Conservation (phyloP, 2,329 filamentous ascomycete species). For the Fusarium mangiferae region DNA sequence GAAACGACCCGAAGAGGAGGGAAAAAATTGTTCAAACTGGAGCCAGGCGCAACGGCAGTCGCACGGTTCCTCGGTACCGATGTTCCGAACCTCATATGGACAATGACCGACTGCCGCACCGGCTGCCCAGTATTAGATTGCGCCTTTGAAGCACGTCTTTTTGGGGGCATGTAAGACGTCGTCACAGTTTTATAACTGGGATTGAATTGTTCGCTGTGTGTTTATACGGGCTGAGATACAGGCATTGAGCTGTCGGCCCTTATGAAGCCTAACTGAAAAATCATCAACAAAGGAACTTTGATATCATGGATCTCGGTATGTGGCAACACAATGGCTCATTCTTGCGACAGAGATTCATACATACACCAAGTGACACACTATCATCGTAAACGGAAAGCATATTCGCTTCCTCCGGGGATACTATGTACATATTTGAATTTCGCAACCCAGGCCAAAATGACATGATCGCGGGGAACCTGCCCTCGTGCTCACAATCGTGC, state of each 20-base stretch:
- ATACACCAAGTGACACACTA: not conserved
- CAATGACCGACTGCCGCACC: slow-evolving; percentile 31
- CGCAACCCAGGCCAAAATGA: slow-evolving; percentile 39
- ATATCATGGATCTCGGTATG: slow-evolving; percentile 7
- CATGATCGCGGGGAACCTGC: slow-evolving; percentile 41
- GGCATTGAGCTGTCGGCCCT: not conserved
- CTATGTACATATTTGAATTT: slow-evolving; percentile 1
- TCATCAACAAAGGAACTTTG: not conserved
- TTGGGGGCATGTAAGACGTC: not conserved
- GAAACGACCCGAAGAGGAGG: not conserved
- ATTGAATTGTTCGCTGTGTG: not conserved
- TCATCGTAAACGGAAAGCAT: not conserved
- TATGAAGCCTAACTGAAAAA: not conserved
- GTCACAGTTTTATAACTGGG: not conserved
- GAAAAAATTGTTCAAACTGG: slow-evolving; percentile 15
- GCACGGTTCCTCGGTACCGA: slow-evolving; percentile 37
- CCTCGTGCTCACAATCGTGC: slow-evolving; percentile 32
- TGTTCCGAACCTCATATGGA: slow-evolving; percentile 15
- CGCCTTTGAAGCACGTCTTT: slow-evolving; percentile 2
- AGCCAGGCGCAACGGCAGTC: slow-evolving; percentile 25
- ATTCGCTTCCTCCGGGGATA: not conserved
- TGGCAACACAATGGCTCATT: slow-evolving; percentile 25
- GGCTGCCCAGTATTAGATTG: slow-evolving; percentile 4
- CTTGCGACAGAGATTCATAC: slow-evolving; percentile 25
- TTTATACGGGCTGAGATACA: not conserved